Conservation (phyloP, 495 filamentous ascomycete species). For the Penicillium simplicissimum region DNA sequence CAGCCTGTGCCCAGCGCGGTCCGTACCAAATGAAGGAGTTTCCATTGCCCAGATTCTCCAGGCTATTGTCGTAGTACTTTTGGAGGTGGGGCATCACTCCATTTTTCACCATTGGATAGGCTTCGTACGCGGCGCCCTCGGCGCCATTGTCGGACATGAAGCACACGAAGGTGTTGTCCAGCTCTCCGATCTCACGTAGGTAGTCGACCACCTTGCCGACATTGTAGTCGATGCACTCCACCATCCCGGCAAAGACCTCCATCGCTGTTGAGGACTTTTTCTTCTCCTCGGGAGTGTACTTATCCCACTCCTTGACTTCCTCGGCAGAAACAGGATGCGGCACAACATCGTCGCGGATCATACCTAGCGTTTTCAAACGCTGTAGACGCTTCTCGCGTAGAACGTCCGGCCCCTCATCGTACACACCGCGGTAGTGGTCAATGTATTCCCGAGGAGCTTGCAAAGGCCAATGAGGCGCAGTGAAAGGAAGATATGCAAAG, state of each 20-base stretch:
- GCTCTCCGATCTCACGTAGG: conserved; percentile 55
- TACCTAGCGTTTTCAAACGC: conserved; percentile 52
- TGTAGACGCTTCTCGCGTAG: conserved; percentile 52
- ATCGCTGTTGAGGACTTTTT: conserved; percentile 55
- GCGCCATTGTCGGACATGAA: conserved; percentile 70
- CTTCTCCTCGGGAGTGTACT: conserved; percentile 51
- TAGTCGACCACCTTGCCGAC: conserved; percentile 60
- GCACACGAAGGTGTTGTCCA: conserved; percentile 64
- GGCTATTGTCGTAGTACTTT: conserved; percentile 62
- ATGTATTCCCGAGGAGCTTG: conserved; percentile 56
- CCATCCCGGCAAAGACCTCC: conserved; percentile 66
- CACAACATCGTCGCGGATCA: conserved; percentile 52
- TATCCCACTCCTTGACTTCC: conserved; percentile 54
- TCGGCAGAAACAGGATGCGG: conserved; percentile 56
- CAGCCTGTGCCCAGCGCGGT: conserved; percentile 63
- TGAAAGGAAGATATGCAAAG: conserved; percentile 61
- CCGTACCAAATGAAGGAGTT: conserved; percentile 69
- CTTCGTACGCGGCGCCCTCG: conserved; percentile 61
- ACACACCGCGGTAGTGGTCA: conserved; percentile 55
- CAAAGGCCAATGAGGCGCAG: conserved; percentile 63
- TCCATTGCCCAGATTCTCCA: conserved; percentile 61
- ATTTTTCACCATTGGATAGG: conserved; percentile 56
- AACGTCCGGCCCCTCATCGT: conserved; percentile 57
- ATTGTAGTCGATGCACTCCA: conserved; percentile 61
- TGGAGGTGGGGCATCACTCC: conserved; percentile 54